Percentiles rank a stretch among this genome's conserved stretches.
phyloP scores from a whole-genome alignment of 495 filamentous ascomycete species.

The Acidomyces sp. region DNA sequence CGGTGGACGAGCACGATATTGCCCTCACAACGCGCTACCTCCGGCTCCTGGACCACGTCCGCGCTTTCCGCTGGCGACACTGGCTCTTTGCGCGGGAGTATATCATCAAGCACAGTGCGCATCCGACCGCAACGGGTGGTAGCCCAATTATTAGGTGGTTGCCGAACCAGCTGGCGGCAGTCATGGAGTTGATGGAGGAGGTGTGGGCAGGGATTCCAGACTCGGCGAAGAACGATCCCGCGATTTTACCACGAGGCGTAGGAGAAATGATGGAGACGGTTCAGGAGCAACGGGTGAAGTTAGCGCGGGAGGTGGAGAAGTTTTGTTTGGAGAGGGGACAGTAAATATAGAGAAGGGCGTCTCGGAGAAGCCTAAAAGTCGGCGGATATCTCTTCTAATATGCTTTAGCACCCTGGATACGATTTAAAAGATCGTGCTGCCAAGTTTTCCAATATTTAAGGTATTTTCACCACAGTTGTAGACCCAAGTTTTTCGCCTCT shows the following conservation, averaged over 20 bases:
- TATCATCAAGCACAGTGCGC: slow-evolving; percentile 66
- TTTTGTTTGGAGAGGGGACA: slow-evolving; percentile 60
- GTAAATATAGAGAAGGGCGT: no score
- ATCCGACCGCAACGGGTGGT: slow-evolving; percentile 81
- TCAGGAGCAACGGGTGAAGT: slow-evolving; percentile 50
- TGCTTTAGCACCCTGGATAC: no score
- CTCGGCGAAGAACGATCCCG: slow-evolving; percentile 25
- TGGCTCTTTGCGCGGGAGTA: slow-evolving; percentile 95
- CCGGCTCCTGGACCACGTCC: slow-evolving; percentile 62
- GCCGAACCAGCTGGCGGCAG: slow-evolving; percentile 68
- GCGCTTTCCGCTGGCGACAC: slow-evolving; percentile 84
- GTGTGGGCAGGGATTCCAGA: slow-evolving; percentile 24
- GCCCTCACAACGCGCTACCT: slow-evolving; percentile 69
- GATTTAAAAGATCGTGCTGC: no score
- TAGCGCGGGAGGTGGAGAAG: slow-evolving; percentile 65
- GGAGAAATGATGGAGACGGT: slow-evolving; percentile 60
- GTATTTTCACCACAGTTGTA: no score
- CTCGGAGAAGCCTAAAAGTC: no score
- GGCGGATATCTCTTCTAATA: no score
- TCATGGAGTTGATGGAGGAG: slow-evolving; percentile 60
- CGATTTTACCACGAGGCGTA: slow-evolving; percentile 21
- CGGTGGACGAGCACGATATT: slow-evolving; percentile 33
- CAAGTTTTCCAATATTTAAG: no score
- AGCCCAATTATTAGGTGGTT: slow-evolving; percentile 91
- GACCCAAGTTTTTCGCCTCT: no score